Evolutionary conservation across 257 asterid species (phyloP), one percentile per base, ranked within the genome.

Genomic region (Ligustrum vulgare): DNA sequence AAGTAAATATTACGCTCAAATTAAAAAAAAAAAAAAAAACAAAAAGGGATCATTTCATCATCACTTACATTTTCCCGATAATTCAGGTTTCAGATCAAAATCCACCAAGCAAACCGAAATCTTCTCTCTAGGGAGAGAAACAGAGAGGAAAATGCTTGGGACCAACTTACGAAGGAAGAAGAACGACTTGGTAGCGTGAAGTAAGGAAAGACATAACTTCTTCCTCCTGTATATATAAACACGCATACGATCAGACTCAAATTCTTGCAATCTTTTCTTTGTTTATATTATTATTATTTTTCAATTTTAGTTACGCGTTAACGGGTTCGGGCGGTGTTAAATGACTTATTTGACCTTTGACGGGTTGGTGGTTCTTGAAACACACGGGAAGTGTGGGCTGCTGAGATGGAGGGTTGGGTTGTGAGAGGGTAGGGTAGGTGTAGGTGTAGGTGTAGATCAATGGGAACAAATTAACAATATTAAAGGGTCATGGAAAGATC

Each of bases 51-150:
- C 67, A 32, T 23, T 20, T 32, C 18, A 51, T 72, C 74, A 51
- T 72, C 74, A 67, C 85, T 85, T 79, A 82, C 89, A 16, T 67
- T 28, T 12, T 2, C 45, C 16, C 64, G 73, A 47, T 72, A 18
- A 73, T 23, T 39, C 75, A 75, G 77, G 12, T 41, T 41, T 39
- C 45, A 75, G 79, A 84, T 79, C 71, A 79, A 73, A 77, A 73
- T 80, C 76, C 75, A 63, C 74, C 81, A 22, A 74, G 70, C 71
- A 74, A 18, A 11, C 67, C 67, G 68, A 28, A 65, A 32, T 2
- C 22, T 47, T 66, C 68, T 45, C 71, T 8, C 49, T 31, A 20
- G 58, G 78, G 32, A 49, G 75, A 51, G 16, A 43, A 51, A 45
- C 43, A 33, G 67, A 22, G 35, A 60, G 67, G 67, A 10, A 60